phyloP scores from a whole-genome alignment of 352 stramenopile species.

The Phytopythium boreale region DNA sequence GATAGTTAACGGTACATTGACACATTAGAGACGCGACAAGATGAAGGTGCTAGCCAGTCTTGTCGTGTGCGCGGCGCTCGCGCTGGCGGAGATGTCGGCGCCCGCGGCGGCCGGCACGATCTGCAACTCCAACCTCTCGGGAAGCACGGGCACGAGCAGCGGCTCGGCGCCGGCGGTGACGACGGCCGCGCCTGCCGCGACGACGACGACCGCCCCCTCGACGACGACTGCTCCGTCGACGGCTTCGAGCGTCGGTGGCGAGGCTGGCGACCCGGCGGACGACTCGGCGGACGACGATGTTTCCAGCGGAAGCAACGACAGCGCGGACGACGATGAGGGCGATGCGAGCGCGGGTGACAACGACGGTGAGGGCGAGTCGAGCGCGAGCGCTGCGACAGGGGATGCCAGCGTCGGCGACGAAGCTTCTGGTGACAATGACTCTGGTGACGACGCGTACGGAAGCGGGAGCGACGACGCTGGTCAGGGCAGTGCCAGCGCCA shows the following conservation, averaged over 20 bases:
- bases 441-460: too few species aligned
- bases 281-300: background rate
- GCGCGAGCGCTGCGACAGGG: too few species aligned
- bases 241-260: background rate
- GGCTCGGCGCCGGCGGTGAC: background rate
- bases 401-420: constrained; percentile 1
- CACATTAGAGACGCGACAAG: background rate
- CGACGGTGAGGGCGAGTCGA: too few species aligned
- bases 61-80: background rate
- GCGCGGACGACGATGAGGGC: background rate
- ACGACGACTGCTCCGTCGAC: too few species aligned
- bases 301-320: background rate
- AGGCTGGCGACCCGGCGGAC: background rate
- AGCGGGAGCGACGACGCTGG: too few species aligned
- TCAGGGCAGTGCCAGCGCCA: too few species aligned
- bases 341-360: background rate
- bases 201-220: too few species aligned
- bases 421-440: background rate
- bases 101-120: background rate
- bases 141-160: background rate
- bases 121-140: background rate
- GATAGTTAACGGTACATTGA: too few species aligned
- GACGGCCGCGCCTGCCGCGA: background rate
- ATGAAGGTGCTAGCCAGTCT: constrained; percentile 9
- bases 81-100: background rate